Evolutionary conservation across 2,329 filamentous ascomycete genomes (phyloP).

Genomic region (Exophiala spinifera): DNA sequence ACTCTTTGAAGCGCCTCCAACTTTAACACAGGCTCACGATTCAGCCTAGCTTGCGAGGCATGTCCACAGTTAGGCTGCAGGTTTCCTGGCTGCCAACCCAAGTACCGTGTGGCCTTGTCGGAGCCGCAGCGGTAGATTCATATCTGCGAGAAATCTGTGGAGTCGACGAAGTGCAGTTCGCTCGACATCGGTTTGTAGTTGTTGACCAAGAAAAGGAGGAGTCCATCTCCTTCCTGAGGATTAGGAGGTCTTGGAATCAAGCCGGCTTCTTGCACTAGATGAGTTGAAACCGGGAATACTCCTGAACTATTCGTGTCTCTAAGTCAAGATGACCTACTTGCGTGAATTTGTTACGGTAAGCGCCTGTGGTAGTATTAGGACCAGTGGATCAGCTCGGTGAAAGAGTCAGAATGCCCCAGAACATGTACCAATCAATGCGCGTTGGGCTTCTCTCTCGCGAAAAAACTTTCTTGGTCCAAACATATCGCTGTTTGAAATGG

Average conservation of each 20-base stretch:
- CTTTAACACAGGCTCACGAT: too few species aligned
- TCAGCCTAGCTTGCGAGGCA: too few species aligned
- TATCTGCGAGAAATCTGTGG: too few species aligned
- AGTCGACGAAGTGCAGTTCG: constrained; percentile 30
- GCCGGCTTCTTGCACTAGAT: constrained; percentile 30
- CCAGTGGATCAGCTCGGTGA: too few species aligned
- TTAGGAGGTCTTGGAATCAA: constrained; percentile 25
- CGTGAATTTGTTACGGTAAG: constrained; percentile 43
- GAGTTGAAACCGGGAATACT: constrained; percentile 46
- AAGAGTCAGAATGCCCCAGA: too few species aligned
- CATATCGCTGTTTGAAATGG: constrained; percentile 37
- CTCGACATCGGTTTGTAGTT: constrained; percentile 29
- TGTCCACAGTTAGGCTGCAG: too few species aligned
- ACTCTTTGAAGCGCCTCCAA: too few species aligned
- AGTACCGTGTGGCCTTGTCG: too few species aligned
- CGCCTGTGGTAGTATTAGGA: constrained; percentile 33
- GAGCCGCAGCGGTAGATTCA: too few species aligned
- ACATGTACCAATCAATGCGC: constrained; percentile 30
- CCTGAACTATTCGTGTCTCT: constrained; percentile 33
- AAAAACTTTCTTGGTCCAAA: constrained; percentile 43
- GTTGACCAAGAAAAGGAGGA: constrained; percentile 28
- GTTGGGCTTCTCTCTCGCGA: constrained; percentile 38
- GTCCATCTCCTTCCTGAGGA: constrained; percentile 27
- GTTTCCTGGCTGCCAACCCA: too few species aligned
- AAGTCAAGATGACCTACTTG: constrained; percentile 47